Evolutionary conservation across 2,329 filamentous ascomycete species (phyloP).

Genomic region (Orbilia brochopaga): DNA sequence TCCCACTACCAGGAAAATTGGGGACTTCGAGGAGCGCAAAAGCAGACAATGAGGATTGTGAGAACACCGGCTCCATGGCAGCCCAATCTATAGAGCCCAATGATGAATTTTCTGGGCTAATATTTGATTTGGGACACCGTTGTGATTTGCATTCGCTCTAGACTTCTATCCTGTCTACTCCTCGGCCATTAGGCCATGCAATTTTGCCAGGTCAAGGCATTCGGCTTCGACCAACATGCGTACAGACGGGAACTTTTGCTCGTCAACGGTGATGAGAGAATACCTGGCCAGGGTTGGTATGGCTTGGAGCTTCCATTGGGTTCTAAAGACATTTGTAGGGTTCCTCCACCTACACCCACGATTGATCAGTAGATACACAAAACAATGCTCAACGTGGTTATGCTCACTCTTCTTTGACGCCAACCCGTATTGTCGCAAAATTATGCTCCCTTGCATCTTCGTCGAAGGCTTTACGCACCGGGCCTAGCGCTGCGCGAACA

Average conservation of each 20-base stretch:
- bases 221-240: slow-evolving; percentile 37
- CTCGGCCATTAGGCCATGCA: neutral
- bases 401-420: slow-evolving; percentile 57
- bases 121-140: no score
- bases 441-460: slow-evolving; percentile 53
- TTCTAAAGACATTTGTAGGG: slow-evolving; percentile 56
- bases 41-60: no score
- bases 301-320: slow-evolving; percentile 57
- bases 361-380: neutral
- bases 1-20: no score
- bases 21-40: no score
- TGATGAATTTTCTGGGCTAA: no score
- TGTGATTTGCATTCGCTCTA: no score
- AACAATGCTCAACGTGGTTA: slow-evolving; percentile 33
- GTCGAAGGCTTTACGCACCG: slow-evolving; percentile 56
- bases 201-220: slow-evolving; percentile 20
- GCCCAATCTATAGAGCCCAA: no score
- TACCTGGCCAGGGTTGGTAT: slow-evolving; percentile 58
- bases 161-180: no score
- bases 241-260: slow-evolving; percentile 55
- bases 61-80: no score
- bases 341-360: slow-evolving; percentile 56
- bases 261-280: slow-evolving; percentile 56
- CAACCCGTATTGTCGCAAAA: slow-evolving; percentile 57
- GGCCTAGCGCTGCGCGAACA: slow-evolving; percentile 57